Evolutionary conservation across 129 eudicot genomes (phyloP).

Genomic region (Rutidosis leptorrhynchoides): DNA sequence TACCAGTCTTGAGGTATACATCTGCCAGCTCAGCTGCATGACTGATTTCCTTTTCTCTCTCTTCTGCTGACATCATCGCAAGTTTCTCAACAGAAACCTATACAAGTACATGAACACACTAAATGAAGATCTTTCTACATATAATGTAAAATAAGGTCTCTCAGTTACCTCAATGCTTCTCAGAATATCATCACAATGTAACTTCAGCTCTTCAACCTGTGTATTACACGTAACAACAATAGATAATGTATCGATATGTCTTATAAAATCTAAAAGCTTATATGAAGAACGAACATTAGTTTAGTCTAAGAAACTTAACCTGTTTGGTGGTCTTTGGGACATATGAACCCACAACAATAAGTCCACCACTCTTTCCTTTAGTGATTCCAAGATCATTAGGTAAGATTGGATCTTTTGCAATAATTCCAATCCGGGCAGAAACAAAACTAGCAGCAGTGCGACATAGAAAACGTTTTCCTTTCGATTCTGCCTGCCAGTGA

Average conservation of each 20-base stretch:
- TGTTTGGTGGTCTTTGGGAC: conserved; percentile 98
- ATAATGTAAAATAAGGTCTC: conserved; percentile 7
- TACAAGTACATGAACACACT: conserved; percentile 4
- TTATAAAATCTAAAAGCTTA: conserved; percentile 10
- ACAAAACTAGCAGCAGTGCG: conserved; percentile 99
- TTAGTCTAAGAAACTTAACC: conserved; percentile 38
- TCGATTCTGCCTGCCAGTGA: conserved; percentile 77
- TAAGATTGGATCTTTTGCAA: conserved; percentile 68
- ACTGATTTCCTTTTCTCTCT: conserved; percentile 83
- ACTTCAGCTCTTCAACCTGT: conserved; percentile 85
- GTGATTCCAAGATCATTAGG: conserved; percentile 68
- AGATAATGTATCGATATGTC: neutral
- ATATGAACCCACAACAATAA: conserved; percentile 93
- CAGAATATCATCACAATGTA: conserved; percentile 53
- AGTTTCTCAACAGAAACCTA: conserved; percentile 86
- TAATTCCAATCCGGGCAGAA: conserved; percentile 83
- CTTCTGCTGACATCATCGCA: conserved; percentile 79
- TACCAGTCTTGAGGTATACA: conserved; percentile 54
- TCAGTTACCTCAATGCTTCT: conserved; percentile 71
- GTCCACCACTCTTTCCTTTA: conserved; percentile 79
- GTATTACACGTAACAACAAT: neutral
- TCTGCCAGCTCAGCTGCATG: conserved; percentile 84
- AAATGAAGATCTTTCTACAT: neutral
- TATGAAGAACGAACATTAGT: neutral
- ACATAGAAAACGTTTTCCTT: conserved; percentile 78